Evolutionary conservation across 2,329 filamentous ascomycete genomes (phyloP).

Genomic region (Aspergillus tamarii): DNA sequence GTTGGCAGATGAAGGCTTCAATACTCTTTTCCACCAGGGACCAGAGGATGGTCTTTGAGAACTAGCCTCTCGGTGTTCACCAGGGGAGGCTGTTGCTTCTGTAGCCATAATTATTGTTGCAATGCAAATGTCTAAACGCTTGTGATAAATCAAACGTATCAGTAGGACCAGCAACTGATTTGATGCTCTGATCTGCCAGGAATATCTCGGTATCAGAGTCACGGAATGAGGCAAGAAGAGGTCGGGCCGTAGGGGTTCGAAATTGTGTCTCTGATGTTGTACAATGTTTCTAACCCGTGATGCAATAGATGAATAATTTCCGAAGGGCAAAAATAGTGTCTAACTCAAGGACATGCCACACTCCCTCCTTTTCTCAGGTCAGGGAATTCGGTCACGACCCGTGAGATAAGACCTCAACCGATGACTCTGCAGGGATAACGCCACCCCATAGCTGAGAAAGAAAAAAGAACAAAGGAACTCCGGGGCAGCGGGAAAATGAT

Average conservation of each 20-base stretch:
- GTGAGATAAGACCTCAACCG: slow-evolving; percentile 1
- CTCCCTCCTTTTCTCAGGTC: neutral
- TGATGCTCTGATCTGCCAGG: neutral
- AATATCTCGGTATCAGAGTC: neutral
- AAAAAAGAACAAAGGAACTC: neutral
- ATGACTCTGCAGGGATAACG: neutral
- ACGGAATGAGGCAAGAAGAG: neutral
- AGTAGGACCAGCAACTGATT: neutral
- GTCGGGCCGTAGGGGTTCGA: neutral
- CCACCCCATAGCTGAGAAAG: neutral
- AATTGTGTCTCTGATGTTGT: neutral
- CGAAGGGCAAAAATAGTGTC: neutral
- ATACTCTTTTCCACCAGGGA: slow-evolving; percentile 27
- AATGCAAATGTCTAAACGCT: neutral
- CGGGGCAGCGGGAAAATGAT: neutral
- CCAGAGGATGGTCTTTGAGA: neutral
- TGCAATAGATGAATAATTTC: neutral
- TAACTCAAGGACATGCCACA: neutral
- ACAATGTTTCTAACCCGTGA: neutral
- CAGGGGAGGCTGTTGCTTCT: neutral
- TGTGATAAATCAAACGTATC: neutral
- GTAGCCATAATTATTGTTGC: neutral
- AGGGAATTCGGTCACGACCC: neutral
- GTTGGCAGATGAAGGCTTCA: slow-evolving; percentile 13
- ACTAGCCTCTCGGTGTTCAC: neutral